Evolutionary conservation across 1,139 yeast species (phyloP).

Genomic region (Komagataea norvegica): DNA sequence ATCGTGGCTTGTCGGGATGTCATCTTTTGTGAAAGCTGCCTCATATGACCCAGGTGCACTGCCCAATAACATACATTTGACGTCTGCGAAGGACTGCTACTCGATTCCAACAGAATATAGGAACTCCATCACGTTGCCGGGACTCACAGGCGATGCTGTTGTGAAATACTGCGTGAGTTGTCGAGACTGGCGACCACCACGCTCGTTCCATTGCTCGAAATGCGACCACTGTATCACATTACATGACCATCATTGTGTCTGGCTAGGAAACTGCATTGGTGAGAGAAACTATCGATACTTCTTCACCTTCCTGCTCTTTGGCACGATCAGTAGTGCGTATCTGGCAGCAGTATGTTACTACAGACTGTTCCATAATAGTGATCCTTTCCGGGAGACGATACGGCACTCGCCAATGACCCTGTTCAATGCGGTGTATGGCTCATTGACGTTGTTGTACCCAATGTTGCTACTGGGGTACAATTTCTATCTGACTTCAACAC

Average conservation of each 20-base stretch:
- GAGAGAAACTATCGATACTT: slow-evolving; percentile 62
- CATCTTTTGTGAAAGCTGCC: slow-evolving; percentile 50
- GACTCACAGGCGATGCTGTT: slow-evolving; percentile 34
- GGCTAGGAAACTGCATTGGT: slow-evolving; percentile 80
- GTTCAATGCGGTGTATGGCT: slow-evolving; percentile 35
- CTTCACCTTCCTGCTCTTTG: slow-evolving; percentile 40
- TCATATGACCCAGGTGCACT: slow-evolving; percentile 65
- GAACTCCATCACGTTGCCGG: slow-evolving; percentile 47
- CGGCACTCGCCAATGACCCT: slow-evolving; percentile 36
- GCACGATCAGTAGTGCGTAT: slow-evolving; percentile 23
- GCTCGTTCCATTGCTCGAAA: slow-evolving; percentile 63
- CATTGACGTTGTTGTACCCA: slow-evolving; percentile 50
- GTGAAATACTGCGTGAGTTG: slow-evolving; percentile 60
- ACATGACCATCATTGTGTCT: slow-evolving; percentile 77
- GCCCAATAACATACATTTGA: slow-evolving; percentile 65
- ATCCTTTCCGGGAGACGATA: slow-evolving; percentile 32
- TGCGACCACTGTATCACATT: slow-evolving; percentile 58
- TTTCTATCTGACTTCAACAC: slow-evolving; percentile 47
- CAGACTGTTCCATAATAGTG: slow-evolving; percentile 41
- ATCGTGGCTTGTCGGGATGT: slow-evolving; percentile 45
- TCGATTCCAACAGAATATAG: slow-evolving; percentile 61
- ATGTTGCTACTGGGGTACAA: slow-evolving; percentile 49
- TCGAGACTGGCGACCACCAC: slow-evolving; percentile 62
- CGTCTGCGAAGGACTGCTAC: slow-evolving; percentile 29
- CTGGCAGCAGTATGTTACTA: slow-evolving; percentile 28